Base-by-base conservation (phyloP, 306 rosid genomes). In the Medicago lupulina region DNA sequence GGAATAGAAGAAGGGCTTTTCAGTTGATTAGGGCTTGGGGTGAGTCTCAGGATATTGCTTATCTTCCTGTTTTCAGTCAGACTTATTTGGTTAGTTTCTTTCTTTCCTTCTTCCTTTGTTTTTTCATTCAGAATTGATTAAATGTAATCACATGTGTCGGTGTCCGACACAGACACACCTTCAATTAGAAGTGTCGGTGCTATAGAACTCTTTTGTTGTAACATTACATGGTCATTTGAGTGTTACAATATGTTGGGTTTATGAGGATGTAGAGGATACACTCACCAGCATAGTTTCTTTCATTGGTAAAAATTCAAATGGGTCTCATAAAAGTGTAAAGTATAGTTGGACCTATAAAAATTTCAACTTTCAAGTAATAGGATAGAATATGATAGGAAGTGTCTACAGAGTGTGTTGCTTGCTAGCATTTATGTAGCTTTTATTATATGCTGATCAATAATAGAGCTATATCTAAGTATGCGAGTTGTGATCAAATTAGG, bases 1-100 rank as follows among this genome's bases (percentile, higher is more conserved):
- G 66, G 11, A 88, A 81, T 63, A 80, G 86, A 15, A 76, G 40
- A 16, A 87, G 84, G 76, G 93, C 91, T 21, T 74, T 85, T 41
- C 90, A 89, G 58, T 77, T 92, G 78, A 85, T 92, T 36, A 85
- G 88, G 87, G 95, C 97, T 50, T 92, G 97, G 97, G 97, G 95
- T 17, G 79, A 89, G 76, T 92, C 97, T 2, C 57, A 83, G 82
- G 97, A 92, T 38, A 88, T 92, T 59, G 92, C 91, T 2, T 92
- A 92, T 86, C 86, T 92, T 3, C 96, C 97, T 1, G 97, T 86
- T 28, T 92, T 92, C 83, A 91, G 17, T 65, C 97, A 92, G 76
- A 88, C 95, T 78, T 92, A 86, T 25, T 61, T 79, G 97, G 97
- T 91, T 9, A 47, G 79, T 7, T 18, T 9, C 3, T 59, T 80